phyloP scores from a whole-genome alignment of 106 monocot genomes.

The Acorus gramineus region DNA sequence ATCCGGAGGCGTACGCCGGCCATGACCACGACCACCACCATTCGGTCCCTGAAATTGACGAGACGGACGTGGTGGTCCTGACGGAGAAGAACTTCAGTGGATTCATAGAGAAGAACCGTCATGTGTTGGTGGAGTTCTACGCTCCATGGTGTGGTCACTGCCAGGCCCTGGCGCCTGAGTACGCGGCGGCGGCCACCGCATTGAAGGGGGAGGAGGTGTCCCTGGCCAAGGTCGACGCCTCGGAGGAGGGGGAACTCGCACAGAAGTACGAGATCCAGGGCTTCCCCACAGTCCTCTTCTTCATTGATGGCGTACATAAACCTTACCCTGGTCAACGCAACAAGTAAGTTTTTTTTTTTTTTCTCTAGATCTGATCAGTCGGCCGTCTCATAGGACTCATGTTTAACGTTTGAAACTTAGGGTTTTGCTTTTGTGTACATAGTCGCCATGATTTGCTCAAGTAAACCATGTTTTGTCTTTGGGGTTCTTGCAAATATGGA shows the following conservation, averaged over 20 bases:
- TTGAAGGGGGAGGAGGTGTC: conserved; percentile 51
- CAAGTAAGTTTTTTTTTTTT: conserved; percentile 28
- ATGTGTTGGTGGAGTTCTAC: conserved; percentile 98
- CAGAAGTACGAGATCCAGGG: conserved; percentile 90
- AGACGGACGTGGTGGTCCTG: conserved; percentile 78
- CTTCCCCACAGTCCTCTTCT: conserved; percentile 86
- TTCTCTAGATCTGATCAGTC: neutral
- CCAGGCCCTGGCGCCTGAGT: conserved; percentile 79
- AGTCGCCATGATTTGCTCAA: too few species aligned
- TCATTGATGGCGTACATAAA: conserved; percentile 64
- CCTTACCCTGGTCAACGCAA: conserved; percentile 47
- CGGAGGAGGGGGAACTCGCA: conserved; percentile 76
- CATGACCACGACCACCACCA: conserved; percentile 8
- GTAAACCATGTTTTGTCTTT: too few species aligned
- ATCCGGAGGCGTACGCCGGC: neutral
- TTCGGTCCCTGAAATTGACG: conserved; percentile 33
- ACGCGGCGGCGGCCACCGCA: conserved; percentile 75
- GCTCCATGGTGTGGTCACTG: conserved; percentile 99
- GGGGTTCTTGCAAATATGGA: too few species aligned
- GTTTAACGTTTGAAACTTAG: too few species aligned
- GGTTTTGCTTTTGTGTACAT: too few species aligned
- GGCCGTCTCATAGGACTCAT: neutral
- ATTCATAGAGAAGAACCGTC: conserved; percentile 39
- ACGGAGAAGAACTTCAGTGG: conserved; percentile 60
- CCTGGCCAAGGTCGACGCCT: conserved; percentile 90